Evolutionary conservation across 768 basidiomycete genomes (phyloP).

Genomic region (Russula dissimulans): DNA sequence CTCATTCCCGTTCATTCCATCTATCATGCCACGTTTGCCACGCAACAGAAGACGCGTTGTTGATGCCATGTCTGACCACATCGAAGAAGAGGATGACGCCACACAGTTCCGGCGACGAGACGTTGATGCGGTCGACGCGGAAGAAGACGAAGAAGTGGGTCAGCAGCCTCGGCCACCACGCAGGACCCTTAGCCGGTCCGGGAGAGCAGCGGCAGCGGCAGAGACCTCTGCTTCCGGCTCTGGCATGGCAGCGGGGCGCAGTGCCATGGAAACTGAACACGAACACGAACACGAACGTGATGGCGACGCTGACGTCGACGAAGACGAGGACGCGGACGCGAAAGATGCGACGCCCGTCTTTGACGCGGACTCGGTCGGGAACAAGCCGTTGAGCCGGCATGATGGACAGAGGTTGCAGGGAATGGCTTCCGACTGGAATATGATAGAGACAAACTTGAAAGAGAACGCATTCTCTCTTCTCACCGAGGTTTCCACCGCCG

Average conservation of each 20-base stretch:
- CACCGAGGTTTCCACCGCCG: constrained; percentile 42
- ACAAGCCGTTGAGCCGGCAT: constrained; percentile 54
- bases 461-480: constrained; percentile 37
- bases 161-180: constrained; percentile 31
- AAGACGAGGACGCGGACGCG: too few species aligned
- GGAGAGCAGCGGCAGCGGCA: background rate
- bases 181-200: constrained; percentile 19
- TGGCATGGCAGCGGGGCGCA: background rate
- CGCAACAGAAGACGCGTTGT: constrained; percentile 35
- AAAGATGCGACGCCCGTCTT: constrained; percentile 30
- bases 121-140: constrained; percentile 34
- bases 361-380: constrained; percentile 49
- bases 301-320: constrained; percentile 25
- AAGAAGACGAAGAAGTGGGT: constrained; percentile 26
- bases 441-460: constrained; percentile 41
- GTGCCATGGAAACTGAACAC: constrained; percentile 22
- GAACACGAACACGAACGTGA: constrained; percentile 4
- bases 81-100: constrained; percentile 41
- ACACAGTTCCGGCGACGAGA: constrained; percentile 27
- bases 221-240: background rate
- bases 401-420: constrained; percentile 48
- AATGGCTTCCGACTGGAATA: constrained; percentile 53
- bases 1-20: background rate
- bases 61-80: constrained; percentile 45
- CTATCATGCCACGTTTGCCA: constrained; percentile 33